phyloP scores from a whole-genome alignment of 805 yeast species.

The Starmerella riodocensis region DNA sequence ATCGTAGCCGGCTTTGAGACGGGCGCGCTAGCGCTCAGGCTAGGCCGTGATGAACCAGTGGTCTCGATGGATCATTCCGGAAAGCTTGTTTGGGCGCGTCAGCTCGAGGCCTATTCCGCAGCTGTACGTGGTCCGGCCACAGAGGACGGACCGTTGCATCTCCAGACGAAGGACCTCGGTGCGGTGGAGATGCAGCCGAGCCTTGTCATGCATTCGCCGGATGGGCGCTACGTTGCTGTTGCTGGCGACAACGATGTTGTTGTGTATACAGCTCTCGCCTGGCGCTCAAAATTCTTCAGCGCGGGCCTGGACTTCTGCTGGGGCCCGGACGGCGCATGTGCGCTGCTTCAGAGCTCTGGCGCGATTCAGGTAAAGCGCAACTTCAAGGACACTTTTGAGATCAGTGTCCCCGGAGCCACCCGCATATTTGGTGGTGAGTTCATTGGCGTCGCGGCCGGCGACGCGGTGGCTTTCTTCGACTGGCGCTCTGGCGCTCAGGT shows the following conservation, averaged over 20 bases:
- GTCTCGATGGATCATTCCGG: slow-evolving; percentile 88
- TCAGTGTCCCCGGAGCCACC: slow-evolving; percentile 51
- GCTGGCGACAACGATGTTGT: slow-evolving; percentile 97
- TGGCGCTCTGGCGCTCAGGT: slow-evolving; percentile 84
- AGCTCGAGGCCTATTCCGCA: slow-evolving; percentile 76
- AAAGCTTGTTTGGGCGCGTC: slow-evolving; percentile 80
- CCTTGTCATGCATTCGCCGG: slow-evolving; percentile 79
- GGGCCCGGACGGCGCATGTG: slow-evolving; percentile 84
- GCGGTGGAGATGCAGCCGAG: slow-evolving; percentile 86
- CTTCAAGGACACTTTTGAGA: slow-evolving; percentile 53
- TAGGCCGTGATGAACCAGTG: slow-evolving; percentile 91
- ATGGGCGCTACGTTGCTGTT: slow-evolving; percentile 92
- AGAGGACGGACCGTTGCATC: slow-evolving; percentile 33
- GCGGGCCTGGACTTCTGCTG: slow-evolving; percentile 82
- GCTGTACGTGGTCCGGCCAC: slow-evolving; percentile 43
- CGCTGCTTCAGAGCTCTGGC: slow-evolving; percentile 58
- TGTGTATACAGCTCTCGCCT: slow-evolving; percentile 89
- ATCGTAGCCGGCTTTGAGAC: slow-evolving; percentile 91
- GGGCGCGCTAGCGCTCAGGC: slow-evolving; percentile 74
- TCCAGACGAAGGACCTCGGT: slow-evolving; percentile 86
- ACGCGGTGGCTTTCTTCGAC: slow-evolving; percentile 77
- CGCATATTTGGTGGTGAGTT: slow-evolving; percentile 82
- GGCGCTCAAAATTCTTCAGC: slow-evolving; percentile 94
- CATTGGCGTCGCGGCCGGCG: slow-evolving; percentile 63
- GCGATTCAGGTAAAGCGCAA: slow-evolving; percentile 63